Evolutionary conservation across 2,329 filamentous ascomycete species (phyloP).

Genomic region (Epichloe sibirici): DNA sequence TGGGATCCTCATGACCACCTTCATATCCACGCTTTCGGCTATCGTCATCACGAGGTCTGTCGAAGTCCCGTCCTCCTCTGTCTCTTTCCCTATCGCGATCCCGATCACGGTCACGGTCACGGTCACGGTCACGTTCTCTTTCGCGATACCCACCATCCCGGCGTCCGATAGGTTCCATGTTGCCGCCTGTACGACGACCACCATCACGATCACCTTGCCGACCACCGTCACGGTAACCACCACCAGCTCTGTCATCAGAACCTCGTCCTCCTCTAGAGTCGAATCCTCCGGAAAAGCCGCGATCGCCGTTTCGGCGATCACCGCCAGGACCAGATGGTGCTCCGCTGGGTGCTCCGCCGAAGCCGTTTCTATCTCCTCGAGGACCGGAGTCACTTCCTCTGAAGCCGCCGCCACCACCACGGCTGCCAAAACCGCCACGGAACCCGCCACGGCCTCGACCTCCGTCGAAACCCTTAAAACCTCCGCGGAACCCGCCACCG

Average conservation of each 20-base stretch:
- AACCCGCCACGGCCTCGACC: slow-evolving; percentile 30
- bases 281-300: slow-evolving; percentile 36
- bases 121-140: slow-evolving; percentile 40
- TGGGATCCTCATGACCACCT: slow-evolving; percentile 65
- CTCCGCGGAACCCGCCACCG: slow-evolving; percentile 31
- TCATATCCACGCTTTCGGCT: slow-evolving; percentile 62
- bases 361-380: slow-evolving; percentile 32
- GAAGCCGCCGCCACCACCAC: slow-evolving; percentile 43
- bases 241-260: slow-evolving; percentile 43
- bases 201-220: slow-evolving; percentile 24
- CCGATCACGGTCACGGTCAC: slow-evolving; percentile 35
- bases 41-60: slow-evolving; percentile 45
- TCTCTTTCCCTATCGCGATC: slow-evolving; percentile 25
- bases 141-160: slow-evolving; percentile 45
- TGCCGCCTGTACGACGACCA: slow-evolving; percentile 54
- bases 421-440: slow-evolving; percentile 31
- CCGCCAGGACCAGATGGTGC: slow-evolving; percentile 49
- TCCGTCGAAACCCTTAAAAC: slow-evolving; percentile 33
- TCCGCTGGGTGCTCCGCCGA: slow-evolving; percentile 33
- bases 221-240: slow-evolving; percentile 29
- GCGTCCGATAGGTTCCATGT: slow-evolving; percentile 71
- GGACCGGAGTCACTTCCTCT: slow-evolving; percentile 28
- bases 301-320: slow-evolving; percentile 31
- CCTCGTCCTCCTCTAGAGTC: slow-evolving; percentile 42
- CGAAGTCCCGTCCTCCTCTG: slow-evolving; percentile 25